These are phyloP conservation scores for Grifola frondosa DNA, from an alignment of 1,284 basidiomycete genomes.

Conservation along the genomic window DNA sequence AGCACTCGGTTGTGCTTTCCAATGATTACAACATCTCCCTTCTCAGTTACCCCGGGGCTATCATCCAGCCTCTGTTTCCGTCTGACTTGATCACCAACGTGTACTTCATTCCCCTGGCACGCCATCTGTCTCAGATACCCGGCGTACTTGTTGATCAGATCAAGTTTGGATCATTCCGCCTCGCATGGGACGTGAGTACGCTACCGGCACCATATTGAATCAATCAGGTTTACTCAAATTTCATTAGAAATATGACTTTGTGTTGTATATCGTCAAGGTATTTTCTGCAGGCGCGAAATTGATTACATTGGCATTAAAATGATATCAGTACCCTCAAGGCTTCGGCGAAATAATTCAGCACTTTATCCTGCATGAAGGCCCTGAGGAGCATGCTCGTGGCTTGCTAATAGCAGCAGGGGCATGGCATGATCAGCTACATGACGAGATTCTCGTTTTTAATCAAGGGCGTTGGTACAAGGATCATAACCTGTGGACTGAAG, in stretches of 20 bases:
- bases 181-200: slow-evolving; percentile 57
- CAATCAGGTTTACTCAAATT: background rate
- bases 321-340: slow-evolving; percentile 45
- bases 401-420: slow-evolving; percentile 55
- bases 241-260: slow-evolving; percentile 44
- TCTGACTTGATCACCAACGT: slow-evolving; percentile 49
- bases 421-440: slow-evolving; percentile 51
- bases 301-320: background rate
- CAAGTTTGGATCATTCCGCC: slow-evolving; percentile 53
- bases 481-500: slow-evolving; percentile 58
- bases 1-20: slow-evolving; percentile 58
- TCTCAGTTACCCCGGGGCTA: slow-evolving; percentile 50
- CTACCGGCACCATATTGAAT: background rate
- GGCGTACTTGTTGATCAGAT: slow-evolving; percentile 54
- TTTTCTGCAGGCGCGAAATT: background rate
- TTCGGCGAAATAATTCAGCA: slow-evolving; percentile 37
- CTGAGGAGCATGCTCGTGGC: slow-evolving; percentile 50
- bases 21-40: slow-evolving; percentile 46
- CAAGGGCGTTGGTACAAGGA: slow-evolving; percentile 68
- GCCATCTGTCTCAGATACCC: slow-evolving; percentile 40
- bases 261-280: slow-evolving; percentile 47
- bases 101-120: slow-evolving; percentile 48
- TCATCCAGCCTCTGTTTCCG: slow-evolving; percentile 45
- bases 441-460: slow-evolving; percentile 78
- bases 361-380: slow-evolving; percentile 62